Evolutionary conservation across 208 protist species (phyloP), one percentile per base, ranked within the genome.

Genomic region (Leishmania martiniquensis): DNA sequence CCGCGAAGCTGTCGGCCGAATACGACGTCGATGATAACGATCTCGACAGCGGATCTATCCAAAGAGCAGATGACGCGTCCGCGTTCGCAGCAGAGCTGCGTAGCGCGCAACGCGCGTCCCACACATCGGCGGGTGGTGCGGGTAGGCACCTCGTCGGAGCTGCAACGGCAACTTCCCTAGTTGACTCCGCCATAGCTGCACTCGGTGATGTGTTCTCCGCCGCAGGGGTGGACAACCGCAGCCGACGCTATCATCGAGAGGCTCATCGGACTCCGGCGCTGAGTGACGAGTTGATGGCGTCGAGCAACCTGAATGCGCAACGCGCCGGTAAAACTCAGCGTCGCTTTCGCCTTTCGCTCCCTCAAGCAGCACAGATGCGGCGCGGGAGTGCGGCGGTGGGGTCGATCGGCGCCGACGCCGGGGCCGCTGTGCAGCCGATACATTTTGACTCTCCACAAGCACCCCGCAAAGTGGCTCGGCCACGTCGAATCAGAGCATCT

Each of bases 391-490:
- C 17, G 29, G 25, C 52, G 13, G 13, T 25, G 1, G 57, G 4
- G 22, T 12, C 73, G 45, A 13, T 47, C 37, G 22, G n/a, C 44
- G n/a, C 63, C 5, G 44, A 69, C 76, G n/a, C 13, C 62, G 54
- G 5, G n/a, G 10, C n/a, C 49, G 22, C 9, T 37, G 65, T 49
- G 65, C 65, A 47, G 65, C 42, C 72, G 34, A n/a, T 34, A n/a
- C 45, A 37, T 54, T 86, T 93, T 54, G 75, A 89, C 17, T 87
- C 87, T 2, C 87, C 89, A 37, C 77, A 81, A 44, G 63, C 80
- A 1, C 90, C 90, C 4, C 80, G 90, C 17, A 93, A 93, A 72
- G 90, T 93, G 47, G 83, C 87, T 1, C 80, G 90, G 2, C 72
- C 90, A 37, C 77, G 79, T 37, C 85, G 83, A 47, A 66, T 72